A percentile compares a stretch with the other conserved stretches of the same genome.
These are phyloP conservation scores for Oehlia diaphana DNA, from an alignment of 192 early-diverging fungal genomes.

Conservation along the genomic window DNA sequence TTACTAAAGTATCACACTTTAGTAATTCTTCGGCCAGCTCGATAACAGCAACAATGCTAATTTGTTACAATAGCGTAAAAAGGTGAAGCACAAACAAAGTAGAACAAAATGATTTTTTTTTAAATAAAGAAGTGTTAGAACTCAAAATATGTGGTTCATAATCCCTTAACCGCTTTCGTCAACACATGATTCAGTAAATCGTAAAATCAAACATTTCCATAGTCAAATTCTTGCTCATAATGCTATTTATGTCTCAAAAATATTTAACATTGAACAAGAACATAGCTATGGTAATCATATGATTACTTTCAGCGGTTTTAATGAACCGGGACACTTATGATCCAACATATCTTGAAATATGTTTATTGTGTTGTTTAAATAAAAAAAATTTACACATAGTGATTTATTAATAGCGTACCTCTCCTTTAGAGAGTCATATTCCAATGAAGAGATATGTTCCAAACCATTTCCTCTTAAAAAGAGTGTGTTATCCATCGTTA, in stretches of 20 bases:
- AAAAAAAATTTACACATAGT: not conserved
- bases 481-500: not conserved
- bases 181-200: no score
- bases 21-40: constrained; percentile 29
- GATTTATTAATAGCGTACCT: constrained; percentile 5
- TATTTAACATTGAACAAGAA: no score
- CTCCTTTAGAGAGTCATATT: not conserved
- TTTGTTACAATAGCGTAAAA: not conserved
- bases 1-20: constrained; percentile 7
- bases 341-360: no score
- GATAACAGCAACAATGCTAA: constrained; percentile 20
- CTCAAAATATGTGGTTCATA: not conserved
- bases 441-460: not conserved
- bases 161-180: no score
- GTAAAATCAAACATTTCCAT: not conserved
- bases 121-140: not conserved
- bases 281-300: no score
- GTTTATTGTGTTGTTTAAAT: no score
- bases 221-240: not conserved
- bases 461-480: constrained; percentile 25
- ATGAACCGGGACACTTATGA: no score
- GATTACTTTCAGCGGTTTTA: no score
- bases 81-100: not conserved
- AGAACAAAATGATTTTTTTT: not conserved
- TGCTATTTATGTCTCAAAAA: no score